Base-by-base conservation (phyloP, 345 rosid species). In the Corchorus olitorius region DNA sequence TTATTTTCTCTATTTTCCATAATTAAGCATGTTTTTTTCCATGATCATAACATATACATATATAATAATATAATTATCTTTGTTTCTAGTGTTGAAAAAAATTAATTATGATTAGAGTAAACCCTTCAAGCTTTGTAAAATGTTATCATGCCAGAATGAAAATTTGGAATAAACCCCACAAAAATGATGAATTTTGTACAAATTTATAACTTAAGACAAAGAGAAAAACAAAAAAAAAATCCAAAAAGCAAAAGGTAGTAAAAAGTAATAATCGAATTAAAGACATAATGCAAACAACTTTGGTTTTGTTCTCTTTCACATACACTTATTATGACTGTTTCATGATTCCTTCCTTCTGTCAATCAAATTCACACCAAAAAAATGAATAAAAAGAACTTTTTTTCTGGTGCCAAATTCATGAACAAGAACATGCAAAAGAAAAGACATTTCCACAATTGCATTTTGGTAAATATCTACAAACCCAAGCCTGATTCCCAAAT, bases 391-490 rank as follows among this genome's bases (percentile, higher is more conserved):
- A 27, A 27, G 27, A 27, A 27, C 27, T 27, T 1, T 27, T 27
- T 27, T 27, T 27, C 27, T 27, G 27, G 2, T 39, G 0, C 19
- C 5, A 0, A 10, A 2, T 13, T 20, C 62, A 58, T 19, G 19
- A 19, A 19, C 34, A 58, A 9, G 62, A 58, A 58, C 62, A 20
- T 6, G 48, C 48, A 45, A 5, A 39, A 39, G 41, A 39, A 5
- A 5, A 45, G 48, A 41, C 45, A 4, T n/a, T 56, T 19, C 4
- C 43, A 3, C 37, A 11, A 41, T 72, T 4, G 65, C 76, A 72
- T 4, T 78, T 35, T 50, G 22, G 62, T 54, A 71, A 55, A 34
- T 75, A 80, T 17, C 8, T 8, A 3, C 13, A 56, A 72, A 58
- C 48, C 39, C 39, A 11, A 22, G 65, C 70, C 64, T 41, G 0